phyloP scores from a whole-genome alignment of 805 yeast genomes.

The Maudiozyma serrabonitensis region DNA sequence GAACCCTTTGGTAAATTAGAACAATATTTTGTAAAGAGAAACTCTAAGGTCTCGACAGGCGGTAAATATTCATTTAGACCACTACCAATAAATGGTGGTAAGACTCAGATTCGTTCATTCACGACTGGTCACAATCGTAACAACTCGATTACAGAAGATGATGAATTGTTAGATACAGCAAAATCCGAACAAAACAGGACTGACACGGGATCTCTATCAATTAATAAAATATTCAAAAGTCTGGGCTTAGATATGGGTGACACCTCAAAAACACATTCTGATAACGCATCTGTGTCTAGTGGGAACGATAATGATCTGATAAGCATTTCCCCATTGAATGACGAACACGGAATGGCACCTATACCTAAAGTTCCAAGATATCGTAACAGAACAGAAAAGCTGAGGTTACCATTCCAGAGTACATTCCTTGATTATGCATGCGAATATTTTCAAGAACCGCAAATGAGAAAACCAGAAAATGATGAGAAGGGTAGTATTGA shows the following conservation, averaged over 20 bases:
- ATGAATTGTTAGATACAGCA: neutral
- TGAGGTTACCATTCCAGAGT: slow-evolving; percentile 44
- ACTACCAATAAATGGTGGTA: slow-evolving; percentile 1
- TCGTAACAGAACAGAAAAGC: slow-evolving; percentile 19
- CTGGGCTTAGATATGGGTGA: slow-evolving; percentile 17
- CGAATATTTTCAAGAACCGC: slow-evolving; percentile 95
- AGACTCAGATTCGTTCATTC: slow-evolving; percentile 8
- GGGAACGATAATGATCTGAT: slow-evolving; percentile 16
- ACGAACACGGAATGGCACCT: slow-evolving; percentile 35
- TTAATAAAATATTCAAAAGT: slow-evolving; percentile 23
- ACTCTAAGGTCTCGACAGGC: slow-evolving; percentile 13
- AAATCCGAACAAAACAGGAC: neutral
- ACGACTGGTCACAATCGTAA: slow-evolving; percentile 4
- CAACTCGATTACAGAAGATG: neutral
- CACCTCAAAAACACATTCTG: slow-evolving; percentile 4
- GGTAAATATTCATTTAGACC: slow-evolving; percentile 3
- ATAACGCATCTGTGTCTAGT: slow-evolving; percentile 14
- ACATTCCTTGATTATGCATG: slow-evolving; percentile 64
- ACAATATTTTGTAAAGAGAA: slow-evolving; percentile 46
- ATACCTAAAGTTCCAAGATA: slow-evolving; percentile 53
- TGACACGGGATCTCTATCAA: slow-evolving; percentile 9
- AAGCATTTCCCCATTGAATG: slow-evolving; percentile 18
- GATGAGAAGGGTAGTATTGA: slow-evolving; percentile 92
- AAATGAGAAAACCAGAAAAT: slow-evolving; percentile 70
- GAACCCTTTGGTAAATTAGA: slow-evolving; percentile 60